These are phyloP conservation scores for Thymus quinquecostatus DNA, from an alignment of 257 asterid genomes.

Conservation along the genomic window DNA sequence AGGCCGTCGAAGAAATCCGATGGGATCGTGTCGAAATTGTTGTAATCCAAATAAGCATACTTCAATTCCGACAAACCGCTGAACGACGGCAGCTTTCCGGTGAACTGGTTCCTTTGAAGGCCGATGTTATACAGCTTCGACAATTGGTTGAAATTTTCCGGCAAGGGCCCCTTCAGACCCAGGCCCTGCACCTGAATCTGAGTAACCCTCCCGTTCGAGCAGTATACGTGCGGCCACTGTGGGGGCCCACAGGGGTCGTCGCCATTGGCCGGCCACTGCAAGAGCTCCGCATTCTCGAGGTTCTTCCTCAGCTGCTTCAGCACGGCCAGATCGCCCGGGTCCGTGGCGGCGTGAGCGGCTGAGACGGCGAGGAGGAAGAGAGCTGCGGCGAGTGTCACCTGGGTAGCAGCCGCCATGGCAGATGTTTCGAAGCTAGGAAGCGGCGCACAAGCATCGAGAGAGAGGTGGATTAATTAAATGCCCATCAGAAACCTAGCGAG, in stretches of 20 bases:
- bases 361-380: slow-evolving; percentile 38
- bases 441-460: slow-evolving; percentile 40
- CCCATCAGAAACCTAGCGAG: slow-evolving; percentile 41
- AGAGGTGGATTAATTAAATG: slow-evolving; percentile 34
- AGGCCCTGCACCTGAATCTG: slow-evolving; percentile 86
- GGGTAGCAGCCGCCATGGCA: slow-evolving; percentile 48
- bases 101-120: slow-evolving; percentile 66
- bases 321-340: slow-evolving; percentile 67
- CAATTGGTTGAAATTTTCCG: slow-evolving; percentile 62
- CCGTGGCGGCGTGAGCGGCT: slow-evolving; percentile 49
- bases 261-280: slow-evolving; percentile 71
- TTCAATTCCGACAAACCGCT: slow-evolving; percentile 66
- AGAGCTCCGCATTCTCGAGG: slow-evolving; percentile 67
- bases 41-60: slow-evolving; percentile 78
- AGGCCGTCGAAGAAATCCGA: slow-evolving; percentile 82
- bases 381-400: slow-evolving; percentile 30
- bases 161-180: slow-evolving; percentile 80
- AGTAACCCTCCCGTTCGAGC: slow-evolving; percentile 55
- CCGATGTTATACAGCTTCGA: slow-evolving; percentile 67
- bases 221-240: slow-evolving; percentile 69
- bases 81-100: slow-evolving; percentile 75
- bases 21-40: slow-evolving; percentile 71
- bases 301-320: slow-evolving; percentile 63
- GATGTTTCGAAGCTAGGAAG: slow-evolving; percentile 33
- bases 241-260: slow-evolving; percentile 90